Evolutionary conservation across 768 basidiomycete genomes (phyloP).

Genomic region (Panus rudis): DNA sequence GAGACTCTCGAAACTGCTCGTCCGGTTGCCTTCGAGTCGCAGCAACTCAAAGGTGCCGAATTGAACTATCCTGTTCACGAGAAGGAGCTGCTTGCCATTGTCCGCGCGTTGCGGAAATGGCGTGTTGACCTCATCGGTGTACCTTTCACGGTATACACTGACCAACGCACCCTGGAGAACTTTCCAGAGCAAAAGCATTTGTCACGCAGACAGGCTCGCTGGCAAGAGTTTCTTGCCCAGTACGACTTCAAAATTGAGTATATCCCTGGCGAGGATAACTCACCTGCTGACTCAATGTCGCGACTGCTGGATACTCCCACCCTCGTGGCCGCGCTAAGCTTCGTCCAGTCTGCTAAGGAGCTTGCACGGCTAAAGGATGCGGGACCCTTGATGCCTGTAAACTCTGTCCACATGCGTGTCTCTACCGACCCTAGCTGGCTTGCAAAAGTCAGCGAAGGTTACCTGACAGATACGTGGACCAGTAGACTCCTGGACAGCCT

Average conservation of each 20-base stretch:
- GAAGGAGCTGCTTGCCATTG: conserved; percentile 31
- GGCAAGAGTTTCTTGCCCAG: conserved; percentile 30
- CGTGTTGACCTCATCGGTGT: conserved; percentile 13
- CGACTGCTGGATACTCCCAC: too few relatives aligned
- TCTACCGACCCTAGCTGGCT: neutral
- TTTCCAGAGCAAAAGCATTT: conserved; percentile 28
- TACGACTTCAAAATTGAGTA: conserved; percentile 32
- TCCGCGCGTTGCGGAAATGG: conserved; percentile 22
- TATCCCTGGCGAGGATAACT: conserved; percentile 30
- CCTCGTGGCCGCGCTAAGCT: too few relatives aligned
- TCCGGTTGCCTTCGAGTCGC: conserved; percentile 29
- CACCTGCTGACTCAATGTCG: conserved; percentile 27
- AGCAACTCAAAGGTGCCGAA: conserved; percentile 20
- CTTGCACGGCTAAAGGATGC: too few relatives aligned
- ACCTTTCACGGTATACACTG: conserved; percentile 25
- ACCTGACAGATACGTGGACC: neutral
- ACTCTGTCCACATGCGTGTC: too few relatives aligned
- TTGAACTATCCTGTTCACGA: conserved; percentile 33
- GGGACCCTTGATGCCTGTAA: too few relatives aligned
- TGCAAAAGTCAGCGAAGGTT: neutral
- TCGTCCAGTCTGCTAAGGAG: too few relatives aligned
- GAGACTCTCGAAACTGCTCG: conserved; percentile 24
- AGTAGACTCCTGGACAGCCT: too few relatives aligned
- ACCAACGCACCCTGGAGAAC: conserved; percentile 30
- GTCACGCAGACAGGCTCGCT: conserved; percentile 27